phyloP scores from a whole-genome alignment of 148 eudicot genomes.

The Diospyros lotus region DNA sequence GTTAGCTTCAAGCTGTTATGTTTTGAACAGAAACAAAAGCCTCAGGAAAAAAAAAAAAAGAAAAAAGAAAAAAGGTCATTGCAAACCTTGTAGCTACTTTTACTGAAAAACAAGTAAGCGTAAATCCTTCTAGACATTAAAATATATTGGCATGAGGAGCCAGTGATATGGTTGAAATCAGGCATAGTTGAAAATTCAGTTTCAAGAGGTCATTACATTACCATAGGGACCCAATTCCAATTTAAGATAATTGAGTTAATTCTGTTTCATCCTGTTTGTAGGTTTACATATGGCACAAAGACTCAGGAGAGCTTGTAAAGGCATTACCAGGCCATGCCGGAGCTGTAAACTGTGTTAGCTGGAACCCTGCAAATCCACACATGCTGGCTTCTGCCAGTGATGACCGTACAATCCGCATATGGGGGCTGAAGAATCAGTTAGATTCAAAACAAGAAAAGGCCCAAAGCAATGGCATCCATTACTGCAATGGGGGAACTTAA shows the following conservation, averaged over 20 bases:
- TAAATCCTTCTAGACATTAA: no score
- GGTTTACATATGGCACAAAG: constrained; percentile 86
- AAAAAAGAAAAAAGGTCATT: no score
- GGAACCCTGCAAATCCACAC: constrained; percentile 76
- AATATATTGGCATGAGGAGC: no score
- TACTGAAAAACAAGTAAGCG: no score
- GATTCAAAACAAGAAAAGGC: constrained; percentile 25
- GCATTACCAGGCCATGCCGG: constrained; percentile 74
- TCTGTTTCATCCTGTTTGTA: constrained; percentile 13
- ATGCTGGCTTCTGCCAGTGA: constrained; percentile 93
- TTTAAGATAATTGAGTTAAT: not conserved
- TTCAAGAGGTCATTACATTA: no score
- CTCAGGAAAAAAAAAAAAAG: no score
- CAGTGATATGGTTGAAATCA: no score
- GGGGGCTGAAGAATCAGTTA: constrained; percentile 47
- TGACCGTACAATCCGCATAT: constrained; percentile 74
- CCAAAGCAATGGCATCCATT: constrained; percentile 32
- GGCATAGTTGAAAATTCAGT: no score
- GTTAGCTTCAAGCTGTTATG: no score
- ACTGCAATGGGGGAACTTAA: constrained; percentile 44
- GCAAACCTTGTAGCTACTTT: no score
- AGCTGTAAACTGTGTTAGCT: constrained; percentile 77
- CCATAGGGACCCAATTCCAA: no score
- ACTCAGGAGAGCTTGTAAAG: constrained; percentile 56
- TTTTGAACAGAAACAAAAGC: no score